phyloP scores from a whole-genome alignment of 805 yeast genomes.

The Barnettozyma sucrosica region DNA sequence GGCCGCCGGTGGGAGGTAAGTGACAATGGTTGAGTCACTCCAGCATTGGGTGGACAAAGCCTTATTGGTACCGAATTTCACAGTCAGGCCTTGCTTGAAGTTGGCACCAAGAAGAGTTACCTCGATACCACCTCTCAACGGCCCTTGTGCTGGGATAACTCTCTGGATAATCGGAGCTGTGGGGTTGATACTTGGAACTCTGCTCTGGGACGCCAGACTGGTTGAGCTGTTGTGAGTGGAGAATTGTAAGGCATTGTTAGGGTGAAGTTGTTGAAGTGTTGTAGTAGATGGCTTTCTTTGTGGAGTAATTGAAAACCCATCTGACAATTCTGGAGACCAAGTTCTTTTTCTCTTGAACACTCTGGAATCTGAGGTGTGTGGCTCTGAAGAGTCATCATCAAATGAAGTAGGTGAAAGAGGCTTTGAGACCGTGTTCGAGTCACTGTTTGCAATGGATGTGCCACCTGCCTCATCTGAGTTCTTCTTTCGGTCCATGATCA shows the following conservation, averaged over 20 bases:
- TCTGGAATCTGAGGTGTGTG: slow-evolving; percentile 36
- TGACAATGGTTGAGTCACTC: slow-evolving; percentile 91
- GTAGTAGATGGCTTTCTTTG: slow-evolving; percentile 31
- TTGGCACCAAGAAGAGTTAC: slow-evolving; percentile 85
- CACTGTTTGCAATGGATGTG: slow-evolving; percentile 12
- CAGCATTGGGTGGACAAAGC: slow-evolving; percentile 90
- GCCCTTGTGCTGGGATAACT: slow-evolving; percentile 93
- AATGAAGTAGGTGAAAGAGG: slow-evolving; percentile 59
- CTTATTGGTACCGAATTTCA: slow-evolving; percentile 77
- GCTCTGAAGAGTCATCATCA: slow-evolving; percentile 55
- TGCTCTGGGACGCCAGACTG: slow-evolving; percentile 10
- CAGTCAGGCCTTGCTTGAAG: slow-evolving; percentile 75
- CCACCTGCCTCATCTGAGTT: slow-evolving; percentile 14
- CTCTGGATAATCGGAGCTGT: slow-evolving; percentile 49
- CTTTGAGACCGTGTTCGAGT: slow-evolving; percentile 16
- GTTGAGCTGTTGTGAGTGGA: slow-evolving; percentile 11
- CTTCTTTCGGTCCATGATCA: slow-evolving; percentile 91
- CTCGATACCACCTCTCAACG: slow-evolving; percentile 93
- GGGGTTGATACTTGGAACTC: slow-evolving; percentile 7
- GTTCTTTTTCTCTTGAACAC: slow-evolving; percentile 44
- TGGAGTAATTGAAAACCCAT: slow-evolving; percentile 34
- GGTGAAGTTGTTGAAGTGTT: slow-evolving; percentile 23
- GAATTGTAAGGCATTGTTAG: not conserved
- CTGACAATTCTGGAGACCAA: slow-evolving; percentile 28
- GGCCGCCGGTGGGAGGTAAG: slow-evolving; percentile 87